Base-by-base conservation (phyloP, 164 flowering plant genomes). In the Sedum album region DNA sequence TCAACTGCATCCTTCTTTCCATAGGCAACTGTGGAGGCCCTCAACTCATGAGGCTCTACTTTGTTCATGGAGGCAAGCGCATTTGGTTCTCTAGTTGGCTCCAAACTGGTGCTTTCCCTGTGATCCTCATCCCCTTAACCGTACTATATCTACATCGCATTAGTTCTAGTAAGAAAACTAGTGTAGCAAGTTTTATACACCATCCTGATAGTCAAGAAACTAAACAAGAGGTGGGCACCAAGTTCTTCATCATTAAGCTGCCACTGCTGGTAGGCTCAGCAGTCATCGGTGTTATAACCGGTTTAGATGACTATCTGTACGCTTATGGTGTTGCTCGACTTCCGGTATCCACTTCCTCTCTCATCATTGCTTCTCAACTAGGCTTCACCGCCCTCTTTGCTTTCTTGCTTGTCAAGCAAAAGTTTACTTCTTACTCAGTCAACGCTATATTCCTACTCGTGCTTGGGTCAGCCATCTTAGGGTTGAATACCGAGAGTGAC, bases 21-120 rank as follows among this genome's bases (percentile, higher is more conserved):
- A 13, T 82, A 0, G 89, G 91, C 15, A 77, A n/a, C 74, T 72
- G 76, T 66, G 88, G 78, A 1, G 86, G 85, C 6, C 91, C 91
- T 0, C 66, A 86, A 4, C 49, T 85, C 2, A 65, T 78, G 73
- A 85, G 91, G 26, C 81, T 84, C 67, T 86, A 88, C 78, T 88
- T 79, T 79, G 15, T 85, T 64, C 80, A 71, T 21, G 94, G 94
- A 33, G 94, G 94, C 53, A 69, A 73, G 0, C 63, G 86, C 8
- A 61, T 76, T 14, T 84, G 88, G 88, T 69, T 84, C 67, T 74
- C 88, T 1, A 79, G 85, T 73, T 84, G 79, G 73, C 72, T 85
- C 31, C 69, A 83, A 60, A 80, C 88, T 18, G 85, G 55, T 1
- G 91, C 81, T 1, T 86, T 75, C 72, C 94, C 94, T 0, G 2